Evolutionary conservation across 2,329 filamentous ascomycete species (phyloP), one percentile per base, ranked within the genome.

Genomic region (Simplicillium aogashimaense): DNA sequence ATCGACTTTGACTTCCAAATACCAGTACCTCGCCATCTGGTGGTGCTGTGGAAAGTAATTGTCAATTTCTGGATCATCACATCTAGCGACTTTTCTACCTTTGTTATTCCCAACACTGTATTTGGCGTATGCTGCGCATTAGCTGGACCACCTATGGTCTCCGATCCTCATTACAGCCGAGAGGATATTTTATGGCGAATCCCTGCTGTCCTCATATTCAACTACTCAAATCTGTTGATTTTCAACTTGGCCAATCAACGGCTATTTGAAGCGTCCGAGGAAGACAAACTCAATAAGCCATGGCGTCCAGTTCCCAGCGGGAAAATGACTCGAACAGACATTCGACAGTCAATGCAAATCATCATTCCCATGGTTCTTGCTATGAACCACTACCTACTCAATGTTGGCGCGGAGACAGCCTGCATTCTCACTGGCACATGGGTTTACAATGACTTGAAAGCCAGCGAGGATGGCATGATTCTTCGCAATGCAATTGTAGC

Each of bases 231-330:
- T 18, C 33, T 47, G 18, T 13, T 47, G 10, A 38, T 42, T 32
- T 62, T 61, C 45, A 50, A 52, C 18, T 47, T 65, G 10, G 50
- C 56, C 20, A 66, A 66, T 47, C 63, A 66, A 43, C 51, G 60
- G 6, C 40, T 44, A 3, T 40, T 49, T 1, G 45, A 41, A 2
- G 49, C 61, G 2, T 43, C 61, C 4, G 29, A 39, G 0, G 64
- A 67, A 43, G 64, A 67, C 46, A 9, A 18, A 0, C 38, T 63
- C 35, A 67, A 67, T 53, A 66, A 66, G 40, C 60, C 61, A 2
- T 60, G 53, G 53, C 49, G 57, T 0, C 50, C 56, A 1, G 47
- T 55, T 1, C 46, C 50, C 3, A 47, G 50, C 8, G 47, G 50
- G 3, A 47, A 48, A 2, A 43, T 61, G 5, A 53, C 48, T 36